Conservation (phyloP, 2,329 filamentous ascomycete genomes). For the Paracorniculantispora psalliotae region DNA sequence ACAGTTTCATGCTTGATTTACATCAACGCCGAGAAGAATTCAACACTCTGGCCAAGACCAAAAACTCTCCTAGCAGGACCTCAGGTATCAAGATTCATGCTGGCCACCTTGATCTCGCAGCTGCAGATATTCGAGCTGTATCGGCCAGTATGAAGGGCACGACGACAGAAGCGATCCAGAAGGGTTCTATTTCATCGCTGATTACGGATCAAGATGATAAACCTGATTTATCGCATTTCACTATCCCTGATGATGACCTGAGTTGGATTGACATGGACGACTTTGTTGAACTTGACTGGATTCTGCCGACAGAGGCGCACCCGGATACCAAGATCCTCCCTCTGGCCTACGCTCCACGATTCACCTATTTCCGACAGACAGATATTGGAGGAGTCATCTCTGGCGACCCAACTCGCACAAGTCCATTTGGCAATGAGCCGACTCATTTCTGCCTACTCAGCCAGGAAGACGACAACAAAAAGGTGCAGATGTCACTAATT, state of each 20-base stretch:
- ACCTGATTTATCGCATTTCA: constrained; percentile 79
- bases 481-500: constrained; percentile 82
- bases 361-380: constrained; percentile 96
- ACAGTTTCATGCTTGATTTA: constrained; percentile 95
- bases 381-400: constrained; percentile 79
- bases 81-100: constrained; percentile 95
- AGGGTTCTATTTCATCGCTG: constrained; percentile 46
- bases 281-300: constrained; percentile 97
- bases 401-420: constrained; percentile 76
- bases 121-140: constrained; percentile 86
- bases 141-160: constrained; percentile 85
- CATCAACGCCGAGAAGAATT: constrained; percentile 94
- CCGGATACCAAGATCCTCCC: constrained; percentile 93
- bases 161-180: constrained; percentile 68
- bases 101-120: constrained; percentile 85
- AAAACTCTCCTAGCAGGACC: constrained; percentile 71
- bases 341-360: constrained; percentile 83
- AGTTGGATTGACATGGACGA: constrained; percentile 99
- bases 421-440: constrained; percentile 86
- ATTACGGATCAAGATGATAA: constrained; percentile 52
- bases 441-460: constrained; percentile 97
- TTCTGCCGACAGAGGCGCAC: constrained; percentile 81
- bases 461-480: constrained; percentile 78
- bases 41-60: constrained; percentile 71
- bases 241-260: constrained; percentile 90